These are phyloP conservation scores for Talaromyces adpressus DNA, from an alignment of 495 filamentous ascomycete genomes.

Conservation along the genomic window DNA sequence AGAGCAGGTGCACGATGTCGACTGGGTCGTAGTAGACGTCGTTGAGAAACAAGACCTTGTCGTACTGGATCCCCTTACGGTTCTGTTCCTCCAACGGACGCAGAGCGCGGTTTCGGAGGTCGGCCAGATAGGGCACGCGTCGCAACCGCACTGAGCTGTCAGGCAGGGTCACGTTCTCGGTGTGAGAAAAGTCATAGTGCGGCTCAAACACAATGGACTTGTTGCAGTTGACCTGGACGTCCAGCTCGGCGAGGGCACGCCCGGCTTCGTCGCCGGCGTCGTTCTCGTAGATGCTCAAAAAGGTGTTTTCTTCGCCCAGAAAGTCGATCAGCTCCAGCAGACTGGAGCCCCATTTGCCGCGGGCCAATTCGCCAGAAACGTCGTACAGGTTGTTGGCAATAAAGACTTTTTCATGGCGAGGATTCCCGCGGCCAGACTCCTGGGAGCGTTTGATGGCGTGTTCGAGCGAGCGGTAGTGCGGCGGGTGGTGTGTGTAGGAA, in stretches of 20 bases:
- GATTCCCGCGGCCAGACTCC: conserved; percentile 52
- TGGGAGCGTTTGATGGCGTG: conserved; percentile 26
- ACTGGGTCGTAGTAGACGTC: conserved; percentile 67
- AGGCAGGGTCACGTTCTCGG: conserved; percentile 53
- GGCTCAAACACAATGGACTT: conserved; percentile 49
- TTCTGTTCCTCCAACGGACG: conserved; percentile 47
- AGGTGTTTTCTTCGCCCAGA: conserved; percentile 45
- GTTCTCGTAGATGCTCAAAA: conserved; percentile 61
- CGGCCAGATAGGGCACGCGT: conserved; percentile 70
- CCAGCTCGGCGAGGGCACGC: conserved; percentile 34
- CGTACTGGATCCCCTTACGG: conserved; percentile 33
- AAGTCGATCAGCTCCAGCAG: conserved; percentile 57
- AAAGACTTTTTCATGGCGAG: conserved; percentile 60
- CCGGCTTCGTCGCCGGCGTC: conserved; percentile 49
- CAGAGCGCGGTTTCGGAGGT: conserved; percentile 69
- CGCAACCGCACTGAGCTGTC: conserved; percentile 56
- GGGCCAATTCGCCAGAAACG: conserved; percentile 45
- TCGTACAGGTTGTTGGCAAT: conserved; percentile 73
- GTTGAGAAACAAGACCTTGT: conserved; percentile 70
- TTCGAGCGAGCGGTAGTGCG: conserved; percentile 41
- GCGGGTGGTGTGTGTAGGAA: conserved; percentile 50
- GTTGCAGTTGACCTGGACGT: conserved; percentile 36
- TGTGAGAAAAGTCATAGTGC: conserved; percentile 40
- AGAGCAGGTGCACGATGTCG: conserved; percentile 64
- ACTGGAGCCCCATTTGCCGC: conserved; percentile 59